Conservation (phyloP, 2,329 filamentous ascomycete species). For the Dactylellina haptotyla region DNA sequence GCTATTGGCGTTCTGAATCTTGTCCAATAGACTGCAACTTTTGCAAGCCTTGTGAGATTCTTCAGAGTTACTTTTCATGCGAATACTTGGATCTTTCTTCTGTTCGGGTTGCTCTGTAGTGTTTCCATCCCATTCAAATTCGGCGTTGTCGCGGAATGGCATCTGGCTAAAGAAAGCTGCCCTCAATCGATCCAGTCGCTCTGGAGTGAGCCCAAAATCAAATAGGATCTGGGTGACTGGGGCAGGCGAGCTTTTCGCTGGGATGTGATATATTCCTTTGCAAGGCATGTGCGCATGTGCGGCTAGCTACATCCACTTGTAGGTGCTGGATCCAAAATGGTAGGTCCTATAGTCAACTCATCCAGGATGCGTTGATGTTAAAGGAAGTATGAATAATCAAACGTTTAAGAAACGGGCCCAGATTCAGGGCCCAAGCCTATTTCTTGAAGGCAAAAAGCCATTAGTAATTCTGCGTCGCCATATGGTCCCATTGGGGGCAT, state of each 20-base stretch:
- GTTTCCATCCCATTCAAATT: slow-evolving; percentile 5
- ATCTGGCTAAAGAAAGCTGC: slow-evolving; percentile 15
- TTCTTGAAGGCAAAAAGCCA: neutral
- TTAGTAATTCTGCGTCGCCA: neutral
- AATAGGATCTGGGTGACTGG: slow-evolving; percentile 26
- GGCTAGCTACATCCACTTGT: neutral
- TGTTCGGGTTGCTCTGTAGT: neutral
- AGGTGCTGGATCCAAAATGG: neutral
- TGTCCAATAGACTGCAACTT: neutral
- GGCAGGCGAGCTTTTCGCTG: slow-evolving; percentile 7
- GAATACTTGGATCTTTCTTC: neutral
- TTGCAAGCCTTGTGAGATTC: neutral
- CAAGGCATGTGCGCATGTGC: slow-evolving; percentile 25
- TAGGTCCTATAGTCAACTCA: too few relatives aligned
- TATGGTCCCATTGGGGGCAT: neutral
- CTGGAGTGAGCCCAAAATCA: slow-evolving; percentile 19
- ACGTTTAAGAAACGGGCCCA: too few relatives aligned
- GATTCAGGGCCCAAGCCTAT: neutral
- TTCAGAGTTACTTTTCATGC: neutral
- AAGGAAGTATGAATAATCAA: too few relatives aligned
- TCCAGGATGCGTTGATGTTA: too few relatives aligned
- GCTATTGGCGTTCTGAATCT: neutral
- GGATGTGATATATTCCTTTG: slow-evolving; percentile 32
- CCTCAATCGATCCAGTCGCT: slow-evolving; percentile 17
- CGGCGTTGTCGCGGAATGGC: neutral